phyloP scores from a whole-genome alignment of 1,139 yeast genomes.

The Nakaseomyces uthaithaninus region DNA sequence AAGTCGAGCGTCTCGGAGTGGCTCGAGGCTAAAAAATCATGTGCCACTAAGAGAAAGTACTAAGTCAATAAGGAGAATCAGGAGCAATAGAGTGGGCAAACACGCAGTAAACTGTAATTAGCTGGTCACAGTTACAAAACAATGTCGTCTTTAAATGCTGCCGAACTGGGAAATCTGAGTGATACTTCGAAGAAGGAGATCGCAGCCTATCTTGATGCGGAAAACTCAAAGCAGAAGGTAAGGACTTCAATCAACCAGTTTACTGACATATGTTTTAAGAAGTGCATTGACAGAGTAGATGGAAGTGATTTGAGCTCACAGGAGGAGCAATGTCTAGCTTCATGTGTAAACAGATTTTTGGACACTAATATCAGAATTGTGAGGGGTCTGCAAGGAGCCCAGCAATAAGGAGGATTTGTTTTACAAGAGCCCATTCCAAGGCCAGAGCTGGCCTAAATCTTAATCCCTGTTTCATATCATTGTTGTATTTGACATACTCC shows the following conservation, averaged over 20 bases:
- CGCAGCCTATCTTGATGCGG: conserved; percentile 66
- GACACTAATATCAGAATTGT: conserved; percentile 85
- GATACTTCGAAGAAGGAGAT: conserved; percentile 68
- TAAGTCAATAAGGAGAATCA: no score
- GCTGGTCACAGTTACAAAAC: no score
- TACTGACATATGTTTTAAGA: conserved; percentile 85
- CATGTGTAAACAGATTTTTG: conserved; percentile 77
- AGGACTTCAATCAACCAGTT: conserved; percentile 79
- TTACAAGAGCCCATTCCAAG: no score
- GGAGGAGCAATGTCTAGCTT: conserved; percentile 68
- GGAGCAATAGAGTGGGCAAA: no score
- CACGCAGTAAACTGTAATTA: no score
- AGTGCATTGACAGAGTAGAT: conserved; percentile 58
- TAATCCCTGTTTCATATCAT: no score
- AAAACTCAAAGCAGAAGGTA: conserved; percentile 80
- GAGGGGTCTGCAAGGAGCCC: conserved; percentile 37
- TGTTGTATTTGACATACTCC: no score
- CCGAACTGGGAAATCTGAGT: conserved; percentile 57
- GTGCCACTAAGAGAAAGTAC: no score
- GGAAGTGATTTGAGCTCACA: conserved; percentile 43
- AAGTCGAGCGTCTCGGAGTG: no score
- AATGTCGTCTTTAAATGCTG: conserved; percentile 45
- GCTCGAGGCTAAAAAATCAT: no score
- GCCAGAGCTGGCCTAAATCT: no score
- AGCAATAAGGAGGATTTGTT: no score